Base-by-base conservation (phyloP, 225 moss, liverwort and hornwort species). In the Neckera pumila region DNA sequence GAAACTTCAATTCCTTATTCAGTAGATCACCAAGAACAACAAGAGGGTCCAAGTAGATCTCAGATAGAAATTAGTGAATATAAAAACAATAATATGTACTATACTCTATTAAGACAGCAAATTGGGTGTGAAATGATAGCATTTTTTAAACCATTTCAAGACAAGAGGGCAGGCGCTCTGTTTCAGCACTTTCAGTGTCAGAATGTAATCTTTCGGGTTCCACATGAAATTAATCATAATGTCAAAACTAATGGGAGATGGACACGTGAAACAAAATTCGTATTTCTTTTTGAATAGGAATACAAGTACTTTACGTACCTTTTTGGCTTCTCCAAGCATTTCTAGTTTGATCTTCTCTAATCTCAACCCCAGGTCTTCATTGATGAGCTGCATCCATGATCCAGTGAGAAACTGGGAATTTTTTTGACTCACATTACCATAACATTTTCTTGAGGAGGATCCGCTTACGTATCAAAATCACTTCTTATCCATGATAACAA, bases 271-370 rank as follows among this genome's bases (percentile, higher is more conserved):
- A 77, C n/a, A 34, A 71, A 72, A 27, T 36, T 54, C 54, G n/a
- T 5, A 54, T 8, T 36, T 23, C 21, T 53, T 9, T 51, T 33
- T 53, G 49, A 58, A 79, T 17, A 57, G 27, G 57, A 28, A 79
- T 59, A 28, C 27, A 79, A 59, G 40, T 25, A 27, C 18, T 20
- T 42, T 28, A 34, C 43, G 25, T 72, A 96, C 97, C 95, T 94
- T 98, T 88, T 98, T 97, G 34, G 97, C 97, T 62, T 90, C 78
- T 89, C 98, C 98, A 60, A 98, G 93, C 98, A 96, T 97, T 75
- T 93, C 93, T 45, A 90, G 75, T 73, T 93, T 91, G 47, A 96
- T 87, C 72, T 96, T 98, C 87, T 98, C 97, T 64, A 95, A 86
- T 84, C 95, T 98, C 65, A 97, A 84, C 30, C 97, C 97, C 90